Conservation (phyloP, 192 early-diverging fungal species). For the Rhizoclosmatium globosum region DNA sequence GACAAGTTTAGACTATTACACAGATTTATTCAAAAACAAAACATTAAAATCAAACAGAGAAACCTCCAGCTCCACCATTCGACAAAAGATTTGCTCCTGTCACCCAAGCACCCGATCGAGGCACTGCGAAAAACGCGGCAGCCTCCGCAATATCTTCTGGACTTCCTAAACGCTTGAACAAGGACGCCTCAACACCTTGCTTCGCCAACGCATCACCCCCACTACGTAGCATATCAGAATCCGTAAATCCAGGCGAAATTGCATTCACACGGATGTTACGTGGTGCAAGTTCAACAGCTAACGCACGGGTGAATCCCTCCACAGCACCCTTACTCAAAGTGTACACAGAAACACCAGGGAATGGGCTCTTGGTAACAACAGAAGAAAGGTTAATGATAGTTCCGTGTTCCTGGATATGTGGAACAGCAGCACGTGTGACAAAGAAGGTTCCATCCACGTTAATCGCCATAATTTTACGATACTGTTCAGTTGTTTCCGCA, state of each 20-base stretch:
- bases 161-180: constrained; percentile 43
- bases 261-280: constrained; percentile 49
- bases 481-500: constrained; percentile 38
- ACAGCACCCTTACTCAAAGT: constrained; percentile 46
- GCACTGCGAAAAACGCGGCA: constrained; percentile 35
- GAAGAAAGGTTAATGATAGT: constrained; percentile 51
- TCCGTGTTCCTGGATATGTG: constrained; percentile 37
- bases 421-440: constrained; percentile 24
- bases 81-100: constrained; percentile 11
- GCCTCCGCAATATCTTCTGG: constrained; percentile 47
- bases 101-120: constrained; percentile 26
- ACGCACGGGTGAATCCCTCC: constrained; percentile 42
- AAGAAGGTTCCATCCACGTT: constrained; percentile 39
- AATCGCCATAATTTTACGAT: constrained; percentile 36
- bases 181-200: constrained; percentile 4
- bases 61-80: too few species aligned
- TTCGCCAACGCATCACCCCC: constrained; percentile 23
- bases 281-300: constrained; percentile 47
- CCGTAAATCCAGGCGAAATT: constrained; percentile 43
- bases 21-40: too few species aligned
- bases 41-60: too few species aligned
- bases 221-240: constrained; percentile 22
- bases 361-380: constrained; percentile 21
- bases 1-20: too few species aligned
- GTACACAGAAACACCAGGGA: constrained; percentile 36